These are phyloP conservation scores for Fraxinus albicans DNA, from an alignment of 305 asterid genomes.

Conservation along the genomic window DNA sequence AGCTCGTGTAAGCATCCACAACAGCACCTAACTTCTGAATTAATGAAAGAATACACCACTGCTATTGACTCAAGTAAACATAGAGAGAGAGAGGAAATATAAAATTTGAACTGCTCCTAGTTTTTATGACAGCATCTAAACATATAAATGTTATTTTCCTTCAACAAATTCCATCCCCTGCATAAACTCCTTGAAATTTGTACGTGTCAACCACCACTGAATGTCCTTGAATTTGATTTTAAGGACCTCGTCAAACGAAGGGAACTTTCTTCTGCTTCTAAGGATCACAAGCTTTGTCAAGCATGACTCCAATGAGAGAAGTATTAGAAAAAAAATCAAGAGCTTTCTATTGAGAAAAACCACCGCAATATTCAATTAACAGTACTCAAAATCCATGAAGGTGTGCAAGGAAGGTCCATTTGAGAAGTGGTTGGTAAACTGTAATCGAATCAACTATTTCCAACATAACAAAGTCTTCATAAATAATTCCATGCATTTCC, in stretches of 20 bases:
- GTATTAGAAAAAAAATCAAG: not conserved
- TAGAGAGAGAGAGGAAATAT: not conserved
- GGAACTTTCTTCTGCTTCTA: not conserved
- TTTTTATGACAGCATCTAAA: not conserved
- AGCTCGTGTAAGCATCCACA: not conserved
- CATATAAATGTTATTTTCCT: not conserved
- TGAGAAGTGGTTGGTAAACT: not conserved
- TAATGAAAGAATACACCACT: not conserved
- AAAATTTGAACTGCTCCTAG: not conserved
- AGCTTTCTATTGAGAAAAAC: not conserved
- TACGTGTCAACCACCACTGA: not conserved
- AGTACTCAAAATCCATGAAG: not conserved
- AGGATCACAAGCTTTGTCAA: not conserved
- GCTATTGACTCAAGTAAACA: not conserved
- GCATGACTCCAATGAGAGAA: not conserved
- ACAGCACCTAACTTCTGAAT: not conserved
- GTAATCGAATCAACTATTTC: not conserved
- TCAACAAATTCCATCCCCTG: not conserved
- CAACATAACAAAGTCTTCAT: not conserved
- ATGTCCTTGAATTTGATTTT: not conserved
- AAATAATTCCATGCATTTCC: too few relatives aligned
- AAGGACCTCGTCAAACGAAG: not conserved
- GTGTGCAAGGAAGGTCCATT: not conserved
- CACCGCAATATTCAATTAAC: not conserved
- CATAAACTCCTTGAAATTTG: not conserved